Evolutionary conservation across 2,329 filamentous ascomycete species (phyloP), one percentile per base, ranked within the genome.

Genomic region (Scedosporium dehoogii): DNA sequence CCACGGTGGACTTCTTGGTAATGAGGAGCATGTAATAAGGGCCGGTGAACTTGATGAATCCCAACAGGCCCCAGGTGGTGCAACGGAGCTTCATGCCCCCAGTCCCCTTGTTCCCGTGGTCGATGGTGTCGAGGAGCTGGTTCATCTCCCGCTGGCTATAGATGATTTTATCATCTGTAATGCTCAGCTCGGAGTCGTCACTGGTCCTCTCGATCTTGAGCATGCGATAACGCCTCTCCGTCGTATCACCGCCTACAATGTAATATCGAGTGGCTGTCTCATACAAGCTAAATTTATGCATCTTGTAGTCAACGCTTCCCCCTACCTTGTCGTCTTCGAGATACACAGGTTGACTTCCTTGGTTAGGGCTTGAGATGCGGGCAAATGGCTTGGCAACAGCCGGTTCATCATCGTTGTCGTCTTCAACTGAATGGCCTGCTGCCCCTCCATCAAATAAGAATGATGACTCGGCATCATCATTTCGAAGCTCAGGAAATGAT

Each of bases 281-380:
- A 74, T 99, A 97, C 23, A 99, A 78, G n/a, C 90, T 94, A 74
- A 96, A 97, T 70, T 94, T 96, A 78, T 97, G 92, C 91, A 99
- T 96, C 25, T 62, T 56, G 56, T 59, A 59, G 23, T 53, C 41
- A 27, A 41, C 41, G 10, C 12, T 23, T 6, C 9, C 44, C 16
- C 25, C 55, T 2, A 42, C 21, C 16, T 44, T 59, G 6, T 51
- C 27, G 7, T 62, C 61, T 16, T 62, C 61, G 4, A 38, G 25
- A 53, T 53, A 38, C n/a, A 42, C 33, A 1, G 18, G 14, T 58
- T 53, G 61, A 27, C 12, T 55, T 18, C 25, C 42, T n/a, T 38
- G 55, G 29, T 58, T 55, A 23, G 61, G 56, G 21, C 61, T 62
- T 29, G 61, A 62, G 10, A 56, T 41, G 44, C 84, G 79, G 25